Conservation (phyloP, 1,284 basidiomycete species). For the Rhodotorula sp. region DNA sequence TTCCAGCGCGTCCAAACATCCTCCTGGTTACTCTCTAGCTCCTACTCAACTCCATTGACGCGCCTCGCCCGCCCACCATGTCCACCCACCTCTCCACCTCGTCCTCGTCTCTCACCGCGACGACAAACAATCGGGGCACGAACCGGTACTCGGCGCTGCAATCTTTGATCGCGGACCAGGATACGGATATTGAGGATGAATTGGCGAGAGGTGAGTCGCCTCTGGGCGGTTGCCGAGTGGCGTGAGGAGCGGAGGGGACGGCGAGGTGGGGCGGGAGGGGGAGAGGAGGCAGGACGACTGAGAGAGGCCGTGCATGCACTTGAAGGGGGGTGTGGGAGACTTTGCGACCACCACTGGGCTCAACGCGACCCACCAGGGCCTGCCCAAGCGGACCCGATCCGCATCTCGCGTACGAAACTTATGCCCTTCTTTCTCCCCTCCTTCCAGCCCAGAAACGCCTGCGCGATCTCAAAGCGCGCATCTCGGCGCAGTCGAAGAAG, state of each 20-base stretch:
- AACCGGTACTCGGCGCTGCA: conserved; percentile 96
- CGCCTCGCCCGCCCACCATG: background rate
- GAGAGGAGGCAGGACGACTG: background rate
- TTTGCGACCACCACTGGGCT: too few species aligned
- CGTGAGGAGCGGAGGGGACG: background rate
- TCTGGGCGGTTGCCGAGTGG: background rate
- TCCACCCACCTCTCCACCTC: background rate
- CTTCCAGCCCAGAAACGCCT: conserved; percentile 84
- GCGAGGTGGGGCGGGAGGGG: background rate
- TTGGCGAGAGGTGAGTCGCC: conserved; percentile 73
- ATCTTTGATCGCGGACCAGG: conserved; percentile 65
- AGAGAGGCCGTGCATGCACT: too few species aligned
- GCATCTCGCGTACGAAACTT: background rate
- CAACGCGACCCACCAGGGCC: too few species aligned
- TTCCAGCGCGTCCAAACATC: too few species aligned
- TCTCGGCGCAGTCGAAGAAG: conserved; percentile 97
- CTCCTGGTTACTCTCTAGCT: too few species aligned
- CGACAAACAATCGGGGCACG: conserved; percentile 13
- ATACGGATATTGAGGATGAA: conserved; percentile 97
- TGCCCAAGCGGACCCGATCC: too few species aligned
- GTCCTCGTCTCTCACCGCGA: background rate
- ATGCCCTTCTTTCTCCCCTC: too few species aligned
- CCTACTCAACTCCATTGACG: too few species aligned
- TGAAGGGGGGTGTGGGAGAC: too few species aligned
- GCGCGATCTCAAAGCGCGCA: conserved; percentile 92